Percentiles rank a stretch among this genome's conserved stretches.
These are phyloP conservation scores for Ceratocystis harringtonii DNA, from an alignment of 2,329 filamentous ascomycete genomes.

Conservation along the genomic window DNA sequence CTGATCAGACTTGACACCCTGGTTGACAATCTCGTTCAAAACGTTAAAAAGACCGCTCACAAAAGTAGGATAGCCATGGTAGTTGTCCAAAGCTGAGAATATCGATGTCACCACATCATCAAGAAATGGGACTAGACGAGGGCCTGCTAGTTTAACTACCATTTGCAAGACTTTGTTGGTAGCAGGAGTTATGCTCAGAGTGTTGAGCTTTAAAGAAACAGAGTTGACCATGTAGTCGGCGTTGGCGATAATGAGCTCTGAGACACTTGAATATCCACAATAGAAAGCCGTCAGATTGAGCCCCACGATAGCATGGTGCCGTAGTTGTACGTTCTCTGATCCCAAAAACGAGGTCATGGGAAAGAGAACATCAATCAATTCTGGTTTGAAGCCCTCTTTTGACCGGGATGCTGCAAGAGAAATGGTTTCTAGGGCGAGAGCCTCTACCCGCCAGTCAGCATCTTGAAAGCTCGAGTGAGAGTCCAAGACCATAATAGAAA, in stretches of 20 bases:
- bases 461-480: slow-evolving; percentile 35
- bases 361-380: slow-evolving; percentile 83
- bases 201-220: slow-evolving; percentile 74
- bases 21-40: slow-evolving; percentile 66
- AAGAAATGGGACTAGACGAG: slow-evolving; percentile 67
- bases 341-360: slow-evolving; percentile 81
- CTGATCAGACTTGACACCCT: slow-evolving; percentile 50
- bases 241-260: slow-evolving; percentile 72
- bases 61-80: slow-evolving; percentile 78
- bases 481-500: slow-evolving; percentile 48
- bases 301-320: slow-evolving; percentile 67
- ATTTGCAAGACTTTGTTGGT: slow-evolving; percentile 81
- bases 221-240: slow-evolving; percentile 96
- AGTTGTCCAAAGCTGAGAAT: slow-evolving; percentile 85
- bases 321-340: slow-evolving; percentile 50
- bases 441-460: slow-evolving; percentile 56
- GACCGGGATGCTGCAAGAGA: slow-evolving; percentile 59
- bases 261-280: slow-evolving; percentile 60
- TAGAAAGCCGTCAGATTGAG: slow-evolving; percentile 64
- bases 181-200: slow-evolving; percentile 80
- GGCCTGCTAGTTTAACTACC: slow-evolving; percentile 82
- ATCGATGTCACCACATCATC: slow-evolving; percentile 86
- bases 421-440: slow-evolving; percentile 66
- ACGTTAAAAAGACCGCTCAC: slow-evolving; percentile 77
- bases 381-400: slow-evolving; percentile 55